phyloP scores from a whole-genome alignment of 345 rosid genomes.

The Microthlaspi erraticum region DNA sequence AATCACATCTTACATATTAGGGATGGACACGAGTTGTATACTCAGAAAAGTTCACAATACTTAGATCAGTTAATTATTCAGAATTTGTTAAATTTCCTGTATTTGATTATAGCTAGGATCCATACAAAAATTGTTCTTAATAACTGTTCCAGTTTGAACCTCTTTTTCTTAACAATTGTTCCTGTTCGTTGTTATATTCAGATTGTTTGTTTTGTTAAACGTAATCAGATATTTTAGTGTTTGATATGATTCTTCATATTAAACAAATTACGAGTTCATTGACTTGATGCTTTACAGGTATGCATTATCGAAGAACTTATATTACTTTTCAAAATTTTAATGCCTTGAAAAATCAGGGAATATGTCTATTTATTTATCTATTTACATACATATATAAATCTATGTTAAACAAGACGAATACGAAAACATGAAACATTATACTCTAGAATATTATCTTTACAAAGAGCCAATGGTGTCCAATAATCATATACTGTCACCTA shows the following conservation, averaged over 20 bases:
- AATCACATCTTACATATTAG: constrained; percentile 4
- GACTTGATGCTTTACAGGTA: constrained; percentile 30
- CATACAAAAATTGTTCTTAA: too few relatives aligned
- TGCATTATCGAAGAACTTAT: constrained; percentile 25
- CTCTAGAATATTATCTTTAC: constrained; percentile 18
- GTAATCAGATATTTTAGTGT: constrained; percentile 7
- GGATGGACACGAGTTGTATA: too few relatives aligned
- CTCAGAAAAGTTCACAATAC: too few relatives aligned
- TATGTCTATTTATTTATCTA: constrained; percentile 2
- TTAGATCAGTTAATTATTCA: too few relatives aligned
- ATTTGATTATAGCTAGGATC: too few relatives aligned
- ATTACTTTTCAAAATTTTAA: constrained; percentile 34
- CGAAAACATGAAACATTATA: constrained; percentile 2
- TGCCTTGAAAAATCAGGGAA: constrained; percentile 17
- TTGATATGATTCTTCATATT: constrained; percentile 33
- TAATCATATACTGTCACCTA: constrained; percentile 37
- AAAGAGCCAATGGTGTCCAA: constrained; percentile 34
- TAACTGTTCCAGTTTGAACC: not conserved
- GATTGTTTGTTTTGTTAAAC: not conserved
- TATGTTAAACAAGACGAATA: not conserved
- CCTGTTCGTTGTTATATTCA: not conserved
- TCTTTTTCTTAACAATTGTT: not conserved
- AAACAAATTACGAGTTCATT: constrained; percentile 8
- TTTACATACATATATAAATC: constrained; percentile 7
- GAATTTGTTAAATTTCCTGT: too few relatives aligned